Evolutionary conservation across 2,329 filamentous ascomycete genomes (phyloP), one percentile per base, ranked within the genome.

Genomic region (Tolypocladium inflatum): DNA sequence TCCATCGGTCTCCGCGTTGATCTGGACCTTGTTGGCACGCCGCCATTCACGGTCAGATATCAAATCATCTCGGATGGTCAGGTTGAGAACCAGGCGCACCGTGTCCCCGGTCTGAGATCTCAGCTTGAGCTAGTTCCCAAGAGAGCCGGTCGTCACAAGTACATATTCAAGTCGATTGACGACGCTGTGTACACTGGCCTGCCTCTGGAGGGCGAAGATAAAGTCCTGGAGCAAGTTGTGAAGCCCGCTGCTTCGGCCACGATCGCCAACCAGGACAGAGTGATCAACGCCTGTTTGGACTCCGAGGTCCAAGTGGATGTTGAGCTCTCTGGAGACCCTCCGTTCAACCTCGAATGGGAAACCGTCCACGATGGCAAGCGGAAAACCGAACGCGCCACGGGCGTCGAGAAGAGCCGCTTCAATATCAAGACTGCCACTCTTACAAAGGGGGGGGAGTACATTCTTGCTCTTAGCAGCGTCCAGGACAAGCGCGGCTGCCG

Each of bases 291-390:
- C 54, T 99, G 94, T 68, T 87, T 97, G 57, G 91, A 94, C 60
- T 87, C 96, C 58, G 80, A 86, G 23, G 84, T 92, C 8, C 82
- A 86, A 38, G 84, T 94, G 35, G 84, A 90, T 58, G 84, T 97
- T 43, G 74, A 80, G 55, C 81, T 97, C 48, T 78, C 85, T 52
- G 94, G 95, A 48, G 91, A 97, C 65, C 81, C 86, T 21, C 94
- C 95, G 0, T 97, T 93, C 79, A 88, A 81, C 26, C 75, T 99
- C 43, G 91, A 97, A 68, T 99, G 96, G 76, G 94, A 97, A 72
- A 78, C 97, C 45, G 83, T 97, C 9, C 90, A 97, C 72, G 89
- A 91, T 57, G 92, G 92, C 57, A 95, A 89, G 73, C 85, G 92
- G 56, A 86, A 84, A 62, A 87, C 89, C 55, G 81, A 88, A 64